Conservation (phyloP, 208 protist species). For the Leishmania major region DNA sequence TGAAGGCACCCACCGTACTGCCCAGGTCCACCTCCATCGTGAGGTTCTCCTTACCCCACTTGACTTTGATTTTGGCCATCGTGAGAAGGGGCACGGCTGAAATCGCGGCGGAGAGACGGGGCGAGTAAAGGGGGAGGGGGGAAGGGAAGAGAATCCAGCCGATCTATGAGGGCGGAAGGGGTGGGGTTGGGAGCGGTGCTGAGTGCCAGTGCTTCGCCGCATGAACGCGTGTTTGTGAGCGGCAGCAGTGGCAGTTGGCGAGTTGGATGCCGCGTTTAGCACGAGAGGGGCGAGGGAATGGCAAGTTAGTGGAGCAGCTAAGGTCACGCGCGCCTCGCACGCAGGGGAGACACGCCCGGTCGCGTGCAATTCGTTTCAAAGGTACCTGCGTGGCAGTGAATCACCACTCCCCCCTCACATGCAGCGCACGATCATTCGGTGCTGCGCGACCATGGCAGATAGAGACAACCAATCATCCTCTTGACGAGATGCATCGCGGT, state of each 20-base stretch:
- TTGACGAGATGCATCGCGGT: neutral
- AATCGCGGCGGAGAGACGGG: neutral
- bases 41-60: conserved; percentile 82
- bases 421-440: neutral
- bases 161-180: neutral
- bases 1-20: conserved; percentile 45
- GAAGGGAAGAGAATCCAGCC: neutral
- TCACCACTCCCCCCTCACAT: neutral
- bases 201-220: neutral
- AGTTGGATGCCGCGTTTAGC: neutral
- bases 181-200: neutral
- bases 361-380: neutral
- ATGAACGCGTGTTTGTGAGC: neutral
- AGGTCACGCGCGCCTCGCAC: neutral
- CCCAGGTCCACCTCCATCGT: conserved; percentile 54
- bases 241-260: neutral
- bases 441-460: neutral
- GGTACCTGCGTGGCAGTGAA: neutral
- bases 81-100: neutral
- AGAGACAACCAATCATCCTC: neutral
- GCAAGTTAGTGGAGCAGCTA: neutral
- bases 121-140: neutral
- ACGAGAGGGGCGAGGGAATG: neutral
- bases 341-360: neutral
- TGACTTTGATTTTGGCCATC: conserved; percentile 58